Evolutionary conservation across 2,329 filamentous ascomycete species (phyloP).

Genomic region (Penicillium sp.): DNA sequence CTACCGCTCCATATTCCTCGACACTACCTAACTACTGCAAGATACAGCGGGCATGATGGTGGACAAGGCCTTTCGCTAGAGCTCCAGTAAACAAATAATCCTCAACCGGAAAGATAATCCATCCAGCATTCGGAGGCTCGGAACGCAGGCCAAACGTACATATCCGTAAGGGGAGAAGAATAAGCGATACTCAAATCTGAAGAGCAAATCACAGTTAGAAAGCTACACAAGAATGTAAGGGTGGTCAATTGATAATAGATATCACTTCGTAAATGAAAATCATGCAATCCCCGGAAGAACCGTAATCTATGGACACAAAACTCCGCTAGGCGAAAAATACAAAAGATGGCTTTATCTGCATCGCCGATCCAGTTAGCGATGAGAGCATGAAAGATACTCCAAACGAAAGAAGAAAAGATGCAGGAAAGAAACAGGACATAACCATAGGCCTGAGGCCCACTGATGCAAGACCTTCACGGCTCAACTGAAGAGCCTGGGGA

Average conservation of each 20-base stretch:
- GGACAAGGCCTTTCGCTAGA: neutral
- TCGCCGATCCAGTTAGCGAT: constrained; percentile 39
- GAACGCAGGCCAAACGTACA: neutral
- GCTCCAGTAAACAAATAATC: neutral
- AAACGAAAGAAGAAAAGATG: constrained; percentile 24
- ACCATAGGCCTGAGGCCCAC: constrained; percentile 14
- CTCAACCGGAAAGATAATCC: neutral
- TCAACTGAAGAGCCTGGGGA: constrained; percentile 1
- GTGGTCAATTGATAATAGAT: neutral
- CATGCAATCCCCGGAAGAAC: constrained; percentile 11
- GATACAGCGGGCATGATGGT: neutral
- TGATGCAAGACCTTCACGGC: neutral
- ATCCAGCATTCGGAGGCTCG: neutral
- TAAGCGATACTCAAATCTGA: neutral
- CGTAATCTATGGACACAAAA: constrained; percentile 27
- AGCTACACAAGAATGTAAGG: neutral
- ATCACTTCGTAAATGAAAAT: constrained; percentile 25
- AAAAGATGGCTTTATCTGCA: constrained; percentile 34
- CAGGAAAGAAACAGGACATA: constrained; percentile 21
- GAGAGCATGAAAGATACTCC: constrained; percentile 23
- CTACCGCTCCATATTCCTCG: no score
- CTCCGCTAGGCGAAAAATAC: constrained; percentile 25
- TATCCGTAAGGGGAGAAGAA: neutral
- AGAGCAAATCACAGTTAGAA: neutral
- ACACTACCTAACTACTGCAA: no score